phyloP scores from a whole-genome alignment of 805 yeast genomes.

The Hanseniaspora mollemarum region DNA sequence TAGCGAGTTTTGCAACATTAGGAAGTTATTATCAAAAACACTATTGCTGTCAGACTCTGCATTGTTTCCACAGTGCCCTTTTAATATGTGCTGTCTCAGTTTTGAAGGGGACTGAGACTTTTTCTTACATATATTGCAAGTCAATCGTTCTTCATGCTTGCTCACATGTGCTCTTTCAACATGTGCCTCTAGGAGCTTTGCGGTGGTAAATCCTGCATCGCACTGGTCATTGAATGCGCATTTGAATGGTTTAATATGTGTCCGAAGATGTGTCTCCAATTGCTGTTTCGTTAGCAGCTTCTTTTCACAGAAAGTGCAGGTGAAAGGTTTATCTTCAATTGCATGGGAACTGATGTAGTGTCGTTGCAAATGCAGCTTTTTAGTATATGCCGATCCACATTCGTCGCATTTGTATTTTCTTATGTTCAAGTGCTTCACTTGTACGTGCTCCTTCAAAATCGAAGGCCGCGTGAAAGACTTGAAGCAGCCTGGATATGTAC shows the following conservation, averaged over 20 bases:
- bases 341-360: constrained; percentile 55
- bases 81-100: constrained; percentile 53
- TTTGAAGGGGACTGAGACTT: constrained; percentile 53
- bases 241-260: constrained; percentile 57
- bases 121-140: constrained; percentile 54
- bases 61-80: constrained; percentile 43
- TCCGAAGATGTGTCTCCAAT: constrained; percentile 65
- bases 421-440: constrained; percentile 59
- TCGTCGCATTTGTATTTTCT: constrained; percentile 60
- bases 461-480: constrained; percentile 77
- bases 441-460: constrained; percentile 65
- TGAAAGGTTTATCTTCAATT: constrained; percentile 49
- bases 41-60: not conserved
- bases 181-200: constrained; percentile 49
- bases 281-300: constrained; percentile 77
- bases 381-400: constrained; percentile 55
- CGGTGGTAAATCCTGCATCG: constrained; percentile 39
- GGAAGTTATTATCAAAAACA: not conserved
- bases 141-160: constrained; percentile 45
- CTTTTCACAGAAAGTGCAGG: constrained; percentile 65
- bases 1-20: constrained; percentile 7
- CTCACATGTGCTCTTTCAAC: constrained; percentile 58
- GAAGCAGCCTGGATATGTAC: constrained; percentile 55
- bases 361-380: constrained; percentile 69
- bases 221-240: constrained; percentile 49